Evolutionary conservation across 2,329 filamentous ascomycete species (phyloP), one percentile per base, ranked within the genome.

Genomic region (Cercospora janseana): DNA sequence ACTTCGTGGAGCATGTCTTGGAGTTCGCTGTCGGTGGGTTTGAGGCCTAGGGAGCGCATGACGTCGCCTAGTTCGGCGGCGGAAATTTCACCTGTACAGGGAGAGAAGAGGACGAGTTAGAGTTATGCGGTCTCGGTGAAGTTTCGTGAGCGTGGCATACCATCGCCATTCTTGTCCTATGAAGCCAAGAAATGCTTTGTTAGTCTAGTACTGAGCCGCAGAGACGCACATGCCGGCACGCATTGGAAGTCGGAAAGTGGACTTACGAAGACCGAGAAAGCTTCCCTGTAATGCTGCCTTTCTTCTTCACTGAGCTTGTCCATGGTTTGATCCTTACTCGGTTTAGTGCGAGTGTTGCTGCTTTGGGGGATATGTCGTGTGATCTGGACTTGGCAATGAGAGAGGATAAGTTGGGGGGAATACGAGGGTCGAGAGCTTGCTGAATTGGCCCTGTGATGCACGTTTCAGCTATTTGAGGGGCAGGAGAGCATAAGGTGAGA

Each of bases 161-260:
- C 54, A 46, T 56, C 54, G 26, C 54, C 54, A 23, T 56, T 54
- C 41, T 56, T 51, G 43, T 56, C 54, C 52, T 55, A 24, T 43
- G 16, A 46, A 16, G 37, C 29, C 43, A 46, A 45, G 29, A 21
- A 46, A 13, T 26, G 16, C 12, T 20, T 26, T 20, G 27, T 34
- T 12, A 35, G 26, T 28, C 13, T 8, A 10, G 9, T 9, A n/a
- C 10, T 3, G 15, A 18, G 4, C 13, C 15, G 13, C 34, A 18
- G 5, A n/a, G 13, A 9, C 21, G n/a, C 13, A 32, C 27, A 10
- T 21, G 20, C 20, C 10, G 8, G 28, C n/a, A 18, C n/a, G 13
- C 3, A 12, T 20, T 23, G 26, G 20, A 20, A 8, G 4, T 9
- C n/a, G 41, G 18, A 23, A n/a, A 16, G 2, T 16, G 29, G 23